Evolutionary conservation across 2,329 filamentous ascomycete species (phyloP).

Genomic region (Aspergillus oerlinghausenensis): DNA sequence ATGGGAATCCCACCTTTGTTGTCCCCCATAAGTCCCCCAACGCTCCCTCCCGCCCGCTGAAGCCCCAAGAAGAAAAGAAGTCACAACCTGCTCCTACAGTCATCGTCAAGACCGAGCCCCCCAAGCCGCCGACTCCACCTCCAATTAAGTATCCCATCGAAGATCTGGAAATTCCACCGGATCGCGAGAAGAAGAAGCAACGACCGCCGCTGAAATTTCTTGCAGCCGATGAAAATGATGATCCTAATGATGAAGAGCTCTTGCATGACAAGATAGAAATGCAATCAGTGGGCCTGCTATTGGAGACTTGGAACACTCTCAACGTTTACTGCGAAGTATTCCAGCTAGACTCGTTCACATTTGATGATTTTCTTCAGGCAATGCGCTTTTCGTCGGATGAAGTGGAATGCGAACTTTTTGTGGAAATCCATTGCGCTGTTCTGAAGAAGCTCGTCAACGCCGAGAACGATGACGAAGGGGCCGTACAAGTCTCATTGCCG

Average conservation of each 20-base stretch:
- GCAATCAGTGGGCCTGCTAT: constrained; percentile 75
- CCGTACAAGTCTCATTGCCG: constrained; percentile 72
- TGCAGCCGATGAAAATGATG: constrained; percentile 58
- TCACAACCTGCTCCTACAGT: constrained; percentile 29
- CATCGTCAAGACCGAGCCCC: constrained; percentile 46
- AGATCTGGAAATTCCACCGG: constrained; percentile 75
- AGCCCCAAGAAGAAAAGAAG: constrained; percentile 33
- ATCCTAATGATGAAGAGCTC: constrained; percentile 44
- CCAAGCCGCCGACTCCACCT: constrained; percentile 62
- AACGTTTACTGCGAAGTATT: constrained; percentile 98
- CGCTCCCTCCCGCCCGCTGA: constrained; percentile 27
- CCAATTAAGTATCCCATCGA: constrained; percentile 93
- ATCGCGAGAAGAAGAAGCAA: constrained; percentile 55
- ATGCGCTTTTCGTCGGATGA: constrained; percentile 72
- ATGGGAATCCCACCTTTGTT: constrained; percentile 41
- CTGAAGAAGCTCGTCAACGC: constrained; percentile 79
- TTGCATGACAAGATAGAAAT: constrained; percentile 59
- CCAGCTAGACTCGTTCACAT: constrained; percentile 91
- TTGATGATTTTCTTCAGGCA: constrained; percentile 90
- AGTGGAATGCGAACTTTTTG: constrained; percentile 74
- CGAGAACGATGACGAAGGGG: constrained; percentile 66
- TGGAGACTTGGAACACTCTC: constrained; percentile 94
- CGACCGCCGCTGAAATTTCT: constrained; percentile 76
- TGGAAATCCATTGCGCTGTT: constrained; percentile 87
- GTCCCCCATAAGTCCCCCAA: constrained; percentile 23